Conservation (phyloP, 1,139 yeast genomes). For the Candida tetrigidarum region DNA sequence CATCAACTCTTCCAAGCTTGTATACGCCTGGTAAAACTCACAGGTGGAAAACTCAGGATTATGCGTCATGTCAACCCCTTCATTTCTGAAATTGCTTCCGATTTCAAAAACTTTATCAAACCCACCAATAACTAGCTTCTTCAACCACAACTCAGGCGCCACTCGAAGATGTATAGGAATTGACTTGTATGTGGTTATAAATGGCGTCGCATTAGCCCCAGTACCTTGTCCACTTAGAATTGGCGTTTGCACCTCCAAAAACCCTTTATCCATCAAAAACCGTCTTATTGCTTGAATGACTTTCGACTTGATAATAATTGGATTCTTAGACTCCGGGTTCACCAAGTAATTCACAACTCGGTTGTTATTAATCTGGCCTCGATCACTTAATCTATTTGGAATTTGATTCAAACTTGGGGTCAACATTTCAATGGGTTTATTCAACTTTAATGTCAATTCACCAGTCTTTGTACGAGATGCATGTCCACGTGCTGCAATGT, state of each 20-base stretch:
- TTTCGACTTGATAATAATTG: conserved; percentile 56
- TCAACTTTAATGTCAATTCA: conserved; percentile 73
- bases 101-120: conserved; percentile 86
- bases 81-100: conserved; percentile 86
- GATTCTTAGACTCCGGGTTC: conserved; percentile 50
- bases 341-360: conserved; percentile 78
- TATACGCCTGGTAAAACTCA: conserved; percentile 87
- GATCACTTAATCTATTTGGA: conserved; percentile 64
- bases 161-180: conserved; percentile 65
- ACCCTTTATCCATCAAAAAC: conserved; percentile 58
- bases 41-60: conserved; percentile 96
- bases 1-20: conserved; percentile 71
- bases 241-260: conserved; percentile 89
- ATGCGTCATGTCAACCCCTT: conserved; percentile 91
- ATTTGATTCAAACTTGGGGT: conserved; percentile 68
- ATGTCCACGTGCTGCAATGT: conserved; percentile 61
- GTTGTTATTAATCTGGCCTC: conserved; percentile 63
- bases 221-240: conserved; percentile 71
- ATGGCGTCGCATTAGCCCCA: conserved; percentile 92
- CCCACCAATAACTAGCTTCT: conserved; percentile 79
- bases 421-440: conserved; percentile 50
- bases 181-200: conserved; percentile 58
- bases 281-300: conserved; percentile 58
- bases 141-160: conserved; percentile 96
- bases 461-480: conserved; percentile 82